Base-by-base conservation (phyloP, 2,329 filamentous ascomycete genomes). In the Aureobasidium sp. region DNA sequence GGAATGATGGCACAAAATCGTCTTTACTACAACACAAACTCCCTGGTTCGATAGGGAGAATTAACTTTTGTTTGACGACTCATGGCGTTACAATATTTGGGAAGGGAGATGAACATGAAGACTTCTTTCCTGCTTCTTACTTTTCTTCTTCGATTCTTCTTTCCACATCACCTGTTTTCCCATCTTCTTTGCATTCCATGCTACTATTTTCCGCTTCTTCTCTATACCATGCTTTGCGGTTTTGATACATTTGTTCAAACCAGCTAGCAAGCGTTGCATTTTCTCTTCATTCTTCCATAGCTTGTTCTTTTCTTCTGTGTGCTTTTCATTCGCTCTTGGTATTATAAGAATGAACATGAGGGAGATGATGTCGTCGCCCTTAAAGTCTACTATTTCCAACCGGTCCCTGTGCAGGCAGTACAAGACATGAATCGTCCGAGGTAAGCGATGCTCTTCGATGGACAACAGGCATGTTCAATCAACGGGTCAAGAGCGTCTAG, bases 201-300 rank as follows among this genome's bases (percentile, higher is more conserved):
- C 41, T 56, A 20, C 25, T 41, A 55, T 55, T 37, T 42, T 17
- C 27, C 15, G 25, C 27, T 44, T 45, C n/a, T 44, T 34, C 39
- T 57, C 27, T 57, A 57, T 57, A 57, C 53, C 53, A 57, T 45
- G 53, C 53, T 27, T n/a, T 42, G 53, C 41, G 39, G 27, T 34
- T 29, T 31, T 20, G 53, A 57, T 12, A 45, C n/a, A 20, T 57
- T 55, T 22, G 25, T n/a, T 55, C 51, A 17, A n/a, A 17, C 37
- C 12, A 42, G 37, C 51, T 27, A 42, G 51, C 51, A 42, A 55
- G 51, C 51, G 51, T 55, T 55, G 51, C 51, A 55, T 53, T 53
- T 41, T 20, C 25, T 41, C 14, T 31, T 29, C 8, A 2, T 37
- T 22, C 25, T 31, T 42, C 31, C 25, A n/a, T 29, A 55, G 51